Base-by-base conservation (phyloP, 2,329 filamentous ascomycete genomes). In the Ascochyta lentis region DNA sequence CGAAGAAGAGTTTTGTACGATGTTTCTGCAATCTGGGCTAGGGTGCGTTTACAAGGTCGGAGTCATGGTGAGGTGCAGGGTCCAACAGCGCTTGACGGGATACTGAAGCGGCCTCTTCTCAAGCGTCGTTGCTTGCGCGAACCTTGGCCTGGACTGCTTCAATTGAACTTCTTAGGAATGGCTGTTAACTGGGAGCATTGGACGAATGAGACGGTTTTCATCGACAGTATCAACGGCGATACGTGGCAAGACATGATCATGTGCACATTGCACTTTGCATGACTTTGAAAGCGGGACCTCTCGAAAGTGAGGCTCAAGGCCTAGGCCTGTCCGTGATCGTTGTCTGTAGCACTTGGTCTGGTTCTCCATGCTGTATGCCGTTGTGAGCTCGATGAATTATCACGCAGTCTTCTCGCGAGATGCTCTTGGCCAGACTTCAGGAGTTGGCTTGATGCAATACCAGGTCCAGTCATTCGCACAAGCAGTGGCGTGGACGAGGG, bases 281-380 rank as follows among this genome's bases (percentile, higher is more conserved):
- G 56, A 45, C 56, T 54, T 52, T 63, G 45, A 49, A 48, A 59
- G 63, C 50, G 66, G 74, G 74, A 75, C 73, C 71, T 76, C 72
- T 72, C 71, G 57, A 66, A 71, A 72, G 72, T 74, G 74, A 75
- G 72, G 68, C 65, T 76, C 73, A 76, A 76, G 73, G 75, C 65
- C 61, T 73, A 67, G 75, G 60, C 74, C 73, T 77, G 72, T 76
- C 74, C 59, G 65, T 66, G 51, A 43, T 60, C 38, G 58, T 59
- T 45, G 58, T 40, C 51, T 59, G 60, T 57, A 59, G 49, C 45
- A 41, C 49, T 51, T 47, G 55, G 54, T 51, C 58, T 49, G 44
- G 39, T 55, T 58, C 37, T 35, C 33, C 19, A 38, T 26, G 31
- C 13, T 47, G 8, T 31, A 43, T 33, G 24, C 42, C 15, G 19